These are phyloP conservation scores for Magnolia officinalis DNA, from an alignment of 164 flowering plant genomes.

Conservation along the genomic window DNA sequence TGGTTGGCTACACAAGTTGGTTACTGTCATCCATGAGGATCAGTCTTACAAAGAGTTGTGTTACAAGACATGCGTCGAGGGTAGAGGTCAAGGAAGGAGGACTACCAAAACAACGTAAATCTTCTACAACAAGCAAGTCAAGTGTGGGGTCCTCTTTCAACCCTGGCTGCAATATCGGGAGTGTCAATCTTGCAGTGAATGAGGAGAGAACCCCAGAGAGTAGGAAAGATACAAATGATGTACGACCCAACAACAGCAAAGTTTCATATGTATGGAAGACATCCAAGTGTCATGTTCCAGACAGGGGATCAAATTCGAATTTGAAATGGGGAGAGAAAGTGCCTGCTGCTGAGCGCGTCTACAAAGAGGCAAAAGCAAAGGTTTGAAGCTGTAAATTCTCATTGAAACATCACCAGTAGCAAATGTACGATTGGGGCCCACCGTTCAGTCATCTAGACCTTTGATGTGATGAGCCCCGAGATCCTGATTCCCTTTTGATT, in stretches of 20 bases:
- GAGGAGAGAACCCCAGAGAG: slow-evolving; percentile 32
- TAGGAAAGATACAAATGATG: slow-evolving; percentile 20
- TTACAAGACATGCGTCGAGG: slow-evolving; percentile 52
- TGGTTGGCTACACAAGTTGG: slow-evolving; percentile 27
- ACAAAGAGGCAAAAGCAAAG: slow-evolving; percentile 35
- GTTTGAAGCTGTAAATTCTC: slow-evolving; percentile 24
- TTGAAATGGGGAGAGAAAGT: slow-evolving; percentile 8
- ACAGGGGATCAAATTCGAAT: slow-evolving; percentile 9
- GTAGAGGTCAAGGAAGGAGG: slow-evolving; percentile 32
- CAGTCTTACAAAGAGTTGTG: slow-evolving; percentile 36
- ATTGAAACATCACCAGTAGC: not conserved
- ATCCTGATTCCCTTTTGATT: not conserved
- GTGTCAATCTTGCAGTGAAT: slow-evolving; percentile 4
- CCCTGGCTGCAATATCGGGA: slow-evolving; percentile 20
- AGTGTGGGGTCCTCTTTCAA: slow-evolving; percentile 51
- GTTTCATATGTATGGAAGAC: slow-evolving; percentile 17
- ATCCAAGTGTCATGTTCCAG: slow-evolving; percentile 7
- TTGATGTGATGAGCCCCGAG: not conserved
- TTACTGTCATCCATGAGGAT: slow-evolving; percentile 39
- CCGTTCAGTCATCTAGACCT: not conserved
- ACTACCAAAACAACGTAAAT: slow-evolving; percentile 30
- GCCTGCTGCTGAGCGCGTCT: slow-evolving; percentile 11
- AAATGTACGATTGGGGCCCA: not conserved
- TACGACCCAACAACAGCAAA: slow-evolving; percentile 16
- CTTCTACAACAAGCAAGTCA: slow-evolving; percentile 48